phyloP scores from a whole-genome alignment of 352 stramenopile genomes.

The Globisporangium perplexum region DNA sequence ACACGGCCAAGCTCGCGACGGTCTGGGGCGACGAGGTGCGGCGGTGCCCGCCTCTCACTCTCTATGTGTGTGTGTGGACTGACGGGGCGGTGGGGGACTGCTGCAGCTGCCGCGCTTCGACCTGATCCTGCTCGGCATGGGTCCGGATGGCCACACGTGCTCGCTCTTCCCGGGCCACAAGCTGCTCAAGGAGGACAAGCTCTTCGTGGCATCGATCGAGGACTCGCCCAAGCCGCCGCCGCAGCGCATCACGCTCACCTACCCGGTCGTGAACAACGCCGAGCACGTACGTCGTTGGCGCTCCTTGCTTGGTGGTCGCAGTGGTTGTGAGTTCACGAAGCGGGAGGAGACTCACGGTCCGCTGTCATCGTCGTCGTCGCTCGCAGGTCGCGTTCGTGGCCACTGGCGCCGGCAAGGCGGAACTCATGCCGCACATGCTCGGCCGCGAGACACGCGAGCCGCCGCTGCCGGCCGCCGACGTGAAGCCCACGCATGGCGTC shows the following conservation, averaged over 20 bases:
- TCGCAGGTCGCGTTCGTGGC: slow-evolving; percentile 87
- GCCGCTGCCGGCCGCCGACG: slow-evolving; percentile 62
- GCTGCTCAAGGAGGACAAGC: slow-evolving; percentile 82
- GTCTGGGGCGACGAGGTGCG: slow-evolving; percentile 58
- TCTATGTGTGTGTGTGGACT: background rate
- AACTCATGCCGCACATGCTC: slow-evolving; percentile 82
- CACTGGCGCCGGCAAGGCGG: slow-evolving; percentile 84
- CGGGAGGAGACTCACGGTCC: no score
- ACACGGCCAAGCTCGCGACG: slow-evolving; percentile 60
- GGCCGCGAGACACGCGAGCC: slow-evolving; percentile 53
- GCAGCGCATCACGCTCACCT: slow-evolving; percentile 96
- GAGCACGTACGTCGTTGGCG: slow-evolving; percentile 41
- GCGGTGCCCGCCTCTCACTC: background rate
- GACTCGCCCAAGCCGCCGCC: slow-evolving; percentile 98
- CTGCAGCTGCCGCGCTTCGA: slow-evolving; percentile 89
- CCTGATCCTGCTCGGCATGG: slow-evolving; percentile 95
- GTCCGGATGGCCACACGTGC: slow-evolving; percentile 97
- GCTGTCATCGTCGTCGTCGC: background rate
- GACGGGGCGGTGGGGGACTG: background rate
- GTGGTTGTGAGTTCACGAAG: background rate
- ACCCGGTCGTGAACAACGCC: slow-evolving; percentile 92
- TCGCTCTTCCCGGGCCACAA: slow-evolving; percentile 96
- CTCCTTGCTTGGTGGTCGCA: background rate
- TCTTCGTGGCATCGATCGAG: slow-evolving; percentile 91
- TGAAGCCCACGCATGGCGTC: slow-evolving; percentile 64